Conservation (phyloP, 2,329 filamentous ascomycete species). For the Aspergillus tamarii region DNA sequence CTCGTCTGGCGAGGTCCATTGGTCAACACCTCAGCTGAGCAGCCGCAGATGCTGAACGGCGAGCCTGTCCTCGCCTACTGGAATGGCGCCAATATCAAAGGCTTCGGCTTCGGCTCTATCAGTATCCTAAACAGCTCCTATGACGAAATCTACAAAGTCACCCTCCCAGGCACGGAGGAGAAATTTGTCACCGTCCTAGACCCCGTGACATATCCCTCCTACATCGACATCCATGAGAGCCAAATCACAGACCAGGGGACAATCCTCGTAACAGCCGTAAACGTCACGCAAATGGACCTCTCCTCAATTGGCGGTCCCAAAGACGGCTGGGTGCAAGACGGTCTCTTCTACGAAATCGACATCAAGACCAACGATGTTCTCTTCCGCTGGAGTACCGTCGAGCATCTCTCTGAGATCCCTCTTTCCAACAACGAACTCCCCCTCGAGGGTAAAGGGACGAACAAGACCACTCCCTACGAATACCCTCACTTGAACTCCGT, state of each 20-base stretch:
- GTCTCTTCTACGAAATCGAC: slow-evolving; percentile 32
- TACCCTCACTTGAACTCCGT: slow-evolving; percentile 30
- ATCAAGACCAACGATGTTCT: slow-evolving; percentile 29
- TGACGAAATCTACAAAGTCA: slow-evolving; percentile 26
- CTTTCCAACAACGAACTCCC: slow-evolving; percentile 21
- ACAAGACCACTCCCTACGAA: slow-evolving; percentile 23
- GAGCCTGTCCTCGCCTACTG: slow-evolving; percentile 32
- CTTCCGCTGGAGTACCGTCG: slow-evolving; percentile 29
- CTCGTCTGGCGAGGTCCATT: slow-evolving; percentile 30
- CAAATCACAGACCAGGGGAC: slow-evolving; percentile 25
- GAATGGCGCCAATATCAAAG: slow-evolving; percentile 21
- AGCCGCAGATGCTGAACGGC: slow-evolving; percentile 25
- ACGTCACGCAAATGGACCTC: slow-evolving; percentile 27
- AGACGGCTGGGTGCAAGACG: slow-evolving; percentile 31
- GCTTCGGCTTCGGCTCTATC: slow-evolving; percentile 25
- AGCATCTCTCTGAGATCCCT: slow-evolving; percentile 25
- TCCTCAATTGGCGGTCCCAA: slow-evolving; percentile 23
- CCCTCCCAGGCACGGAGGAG: slow-evolving; percentile 13
- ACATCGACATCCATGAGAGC: slow-evolving; percentile 31
- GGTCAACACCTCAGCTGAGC: slow-evolving; percentile 20
- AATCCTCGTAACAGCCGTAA: slow-evolving; percentile 27
- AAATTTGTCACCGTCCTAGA: slow-evolving; percentile 19
- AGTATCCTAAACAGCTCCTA: slow-evolving; percentile 28
- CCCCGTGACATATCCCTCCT: slow-evolving; percentile 19
- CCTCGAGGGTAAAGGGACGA: slow-evolving; percentile 15